Evolutionary conservation across 345 rosid genomes (phyloP).

Genomic region (Hibiscus trionum): DNA sequence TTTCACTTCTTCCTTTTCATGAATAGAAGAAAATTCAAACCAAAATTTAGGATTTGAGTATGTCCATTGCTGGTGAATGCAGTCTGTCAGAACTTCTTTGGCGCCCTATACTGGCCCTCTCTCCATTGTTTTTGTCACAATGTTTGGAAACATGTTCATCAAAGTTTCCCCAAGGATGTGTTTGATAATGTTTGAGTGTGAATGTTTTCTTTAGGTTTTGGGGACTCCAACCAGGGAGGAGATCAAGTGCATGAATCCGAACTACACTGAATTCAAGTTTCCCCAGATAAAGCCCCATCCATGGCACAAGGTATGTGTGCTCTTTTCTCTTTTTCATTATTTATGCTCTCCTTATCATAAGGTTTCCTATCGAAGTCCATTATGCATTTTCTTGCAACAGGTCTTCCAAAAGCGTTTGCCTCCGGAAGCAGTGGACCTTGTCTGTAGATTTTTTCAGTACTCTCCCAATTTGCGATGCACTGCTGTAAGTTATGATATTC

Average conservation of each 20-base stretch:
- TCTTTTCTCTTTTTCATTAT: neutral
- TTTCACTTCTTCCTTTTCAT: neutral
- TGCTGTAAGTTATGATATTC: constrained; percentile 53
- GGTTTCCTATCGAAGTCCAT: neutral
- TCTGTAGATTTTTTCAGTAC: constrained; percentile 89
- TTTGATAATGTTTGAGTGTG: neutral
- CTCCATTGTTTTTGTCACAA: neutral
- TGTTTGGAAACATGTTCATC: neutral
- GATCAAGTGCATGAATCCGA: constrained; percentile 98
- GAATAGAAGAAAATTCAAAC: neutral
- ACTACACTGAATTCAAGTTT: constrained; percentile 84
- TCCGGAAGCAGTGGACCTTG: constrained; percentile 95
- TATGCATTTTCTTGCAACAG: constrained; percentile 23
- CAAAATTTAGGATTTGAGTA: neutral
- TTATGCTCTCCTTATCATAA: neutral
- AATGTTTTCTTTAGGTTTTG: constrained; percentile 45
- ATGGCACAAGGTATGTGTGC: constrained; percentile 70
- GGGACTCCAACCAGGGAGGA: constrained; percentile 98
- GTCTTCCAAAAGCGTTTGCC: constrained; percentile 83
- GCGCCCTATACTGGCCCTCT: neutral
- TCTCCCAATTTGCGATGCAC: constrained; percentile 95
- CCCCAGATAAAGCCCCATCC: constrained; percentile 97
- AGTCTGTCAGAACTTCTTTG: neutral
- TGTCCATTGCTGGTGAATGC: neutral
- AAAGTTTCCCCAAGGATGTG: neutral